Conservation (phyloP, 1,284 basidiomycete species). For the Kwoniella shivajii region DNA sequence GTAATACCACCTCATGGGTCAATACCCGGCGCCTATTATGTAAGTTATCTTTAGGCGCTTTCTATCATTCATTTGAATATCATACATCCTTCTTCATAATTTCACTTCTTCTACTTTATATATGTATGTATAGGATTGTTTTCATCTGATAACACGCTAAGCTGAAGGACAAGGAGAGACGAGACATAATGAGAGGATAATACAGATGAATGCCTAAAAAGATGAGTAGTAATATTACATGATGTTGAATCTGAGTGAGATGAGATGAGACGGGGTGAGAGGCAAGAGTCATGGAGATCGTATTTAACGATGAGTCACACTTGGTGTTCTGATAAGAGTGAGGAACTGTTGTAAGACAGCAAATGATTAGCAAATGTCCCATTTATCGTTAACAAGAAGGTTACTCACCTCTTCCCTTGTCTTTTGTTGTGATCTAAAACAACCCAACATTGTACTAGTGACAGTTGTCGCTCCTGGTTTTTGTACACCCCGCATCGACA, state of each 20-base stretch:
- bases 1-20: background rate
- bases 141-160: conserved; percentile 1
- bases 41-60: background rate
- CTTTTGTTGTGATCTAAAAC: conserved; percentile 95
- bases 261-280: background rate
- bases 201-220: conserved; percentile 3
- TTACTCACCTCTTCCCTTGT: conserved; percentile 80
- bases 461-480: conserved; percentile 95
- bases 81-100: no score
- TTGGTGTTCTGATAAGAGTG: conserved; percentile 25
- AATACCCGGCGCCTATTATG: conserved; percentile 3
- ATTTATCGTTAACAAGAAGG: background rate
- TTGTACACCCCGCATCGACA: conserved; percentile 99
- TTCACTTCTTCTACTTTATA: background rate
- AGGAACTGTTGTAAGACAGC: conserved; percentile 13
- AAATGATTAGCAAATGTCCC: background rate
- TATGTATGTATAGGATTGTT: background rate
- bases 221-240: background rate
- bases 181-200: background rate
- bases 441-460: conserved; percentile 98
- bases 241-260: conserved; percentile 5
- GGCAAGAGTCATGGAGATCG: background rate
- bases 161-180: background rate
- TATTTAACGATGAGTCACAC: conserved; percentile 15
- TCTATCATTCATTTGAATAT: no score